Evolutionary conservation across 2,329 filamentous ascomycete species (phyloP).

Genomic region (Beauveria sp.): DNA sequence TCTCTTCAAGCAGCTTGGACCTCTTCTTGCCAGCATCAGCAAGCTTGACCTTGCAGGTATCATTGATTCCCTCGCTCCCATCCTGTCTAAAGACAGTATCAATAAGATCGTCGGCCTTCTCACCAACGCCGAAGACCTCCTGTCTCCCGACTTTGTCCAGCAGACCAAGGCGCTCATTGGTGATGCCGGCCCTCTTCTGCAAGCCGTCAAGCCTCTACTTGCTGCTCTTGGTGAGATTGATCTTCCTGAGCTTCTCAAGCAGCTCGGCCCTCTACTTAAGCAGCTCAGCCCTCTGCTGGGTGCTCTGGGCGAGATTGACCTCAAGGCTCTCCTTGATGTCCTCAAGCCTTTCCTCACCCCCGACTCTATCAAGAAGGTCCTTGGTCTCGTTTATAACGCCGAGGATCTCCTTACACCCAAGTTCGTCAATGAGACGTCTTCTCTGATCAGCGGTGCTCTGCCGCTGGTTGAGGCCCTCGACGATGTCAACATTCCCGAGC

Average conservation of each 20-base stretch:
- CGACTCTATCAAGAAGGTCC: slow-evolving; percentile 24
- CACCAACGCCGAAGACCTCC: slow-evolving; percentile 2
- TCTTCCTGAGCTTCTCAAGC: slow-evolving; percentile 28
- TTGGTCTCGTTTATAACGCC: slow-evolving; percentile 27
- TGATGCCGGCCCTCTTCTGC: slow-evolving; percentile 6
- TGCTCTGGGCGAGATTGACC: slow-evolving; percentile 34
- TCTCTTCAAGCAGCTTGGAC: slow-evolving; percentile 27
- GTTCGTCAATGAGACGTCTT: slow-evolving; percentile 24
- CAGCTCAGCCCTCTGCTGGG: slow-evolving; percentile 15
- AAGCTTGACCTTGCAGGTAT: slow-evolving; percentile 28
- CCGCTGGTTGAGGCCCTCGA: slow-evolving; percentile 29
- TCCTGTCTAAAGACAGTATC: slow-evolving; percentile 32
- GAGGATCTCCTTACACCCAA: slow-evolving; percentile 25
- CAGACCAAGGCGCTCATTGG: slow-evolving; percentile 13
- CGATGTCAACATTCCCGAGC: slow-evolving; percentile 7
- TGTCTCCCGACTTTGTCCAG: slow-evolving; percentile 6
- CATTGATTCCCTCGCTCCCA: slow-evolving; percentile 28
- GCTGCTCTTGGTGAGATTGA: slow-evolving; percentile 20
- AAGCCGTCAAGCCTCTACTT: slow-evolving; percentile 33
- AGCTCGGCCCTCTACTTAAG: slow-evolving; percentile 20
- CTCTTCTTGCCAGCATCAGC: slow-evolving; percentile 27
- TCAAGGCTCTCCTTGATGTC: slow-evolving; percentile 7
- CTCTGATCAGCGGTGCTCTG: slow-evolving; percentile 27
- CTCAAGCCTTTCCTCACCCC: slow-evolving; percentile 26
- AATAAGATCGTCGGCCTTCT: slow-evolving; percentile 22